Conservation (phyloP, 345 rosid genomes). For the Conringia planisiliqua region DNA sequence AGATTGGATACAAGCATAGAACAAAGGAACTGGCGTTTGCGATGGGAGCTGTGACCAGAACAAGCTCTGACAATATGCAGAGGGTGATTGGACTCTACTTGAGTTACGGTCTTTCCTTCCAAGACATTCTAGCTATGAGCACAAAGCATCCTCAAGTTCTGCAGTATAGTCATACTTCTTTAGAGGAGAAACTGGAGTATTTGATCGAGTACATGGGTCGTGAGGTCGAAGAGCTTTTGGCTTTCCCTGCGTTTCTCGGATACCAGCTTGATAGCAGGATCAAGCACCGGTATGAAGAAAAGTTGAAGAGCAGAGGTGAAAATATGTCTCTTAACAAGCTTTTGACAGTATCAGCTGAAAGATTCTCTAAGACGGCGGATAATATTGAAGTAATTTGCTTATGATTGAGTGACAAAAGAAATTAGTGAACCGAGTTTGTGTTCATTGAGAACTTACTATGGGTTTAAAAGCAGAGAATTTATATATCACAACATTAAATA, state of each 20-base stretch:
- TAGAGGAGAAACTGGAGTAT: constrained; percentile 72
- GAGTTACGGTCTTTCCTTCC: constrained; percentile 53
- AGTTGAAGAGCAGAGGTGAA: constrained; percentile 49
- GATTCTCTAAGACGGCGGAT: constrained; percentile 38
- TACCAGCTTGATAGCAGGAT: constrained; percentile 80
- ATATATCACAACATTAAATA: neutral
- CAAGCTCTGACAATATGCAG: constrained; percentile 74
- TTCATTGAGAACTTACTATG: neutral
- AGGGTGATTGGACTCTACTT: constrained; percentile 62
- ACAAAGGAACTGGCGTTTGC: constrained; percentile 61
- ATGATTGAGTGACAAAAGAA: constrained; percentile 17
- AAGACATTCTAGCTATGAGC: constrained; percentile 63
- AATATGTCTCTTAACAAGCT: constrained; percentile 72
- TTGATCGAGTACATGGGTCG: constrained; percentile 72
- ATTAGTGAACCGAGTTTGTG: neutral
- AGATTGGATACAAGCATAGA: constrained; percentile 56
- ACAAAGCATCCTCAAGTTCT: constrained; percentile 77
- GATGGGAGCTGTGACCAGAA: constrained; percentile 72
- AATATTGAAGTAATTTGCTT: constrained; percentile 30
- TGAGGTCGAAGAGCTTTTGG: constrained; percentile 61
- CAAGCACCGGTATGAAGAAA: constrained; percentile 66
- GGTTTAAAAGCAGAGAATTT: constrained; percentile 1
- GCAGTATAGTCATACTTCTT: constrained; percentile 53
- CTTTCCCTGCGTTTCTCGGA: constrained; percentile 81
- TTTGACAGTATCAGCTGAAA: constrained; percentile 52